Evolutionary conservation across 805 yeast genomes (phyloP), one percentile per base, ranked within the genome.

Genomic region (Metschnikowia orientalis): DNA sequence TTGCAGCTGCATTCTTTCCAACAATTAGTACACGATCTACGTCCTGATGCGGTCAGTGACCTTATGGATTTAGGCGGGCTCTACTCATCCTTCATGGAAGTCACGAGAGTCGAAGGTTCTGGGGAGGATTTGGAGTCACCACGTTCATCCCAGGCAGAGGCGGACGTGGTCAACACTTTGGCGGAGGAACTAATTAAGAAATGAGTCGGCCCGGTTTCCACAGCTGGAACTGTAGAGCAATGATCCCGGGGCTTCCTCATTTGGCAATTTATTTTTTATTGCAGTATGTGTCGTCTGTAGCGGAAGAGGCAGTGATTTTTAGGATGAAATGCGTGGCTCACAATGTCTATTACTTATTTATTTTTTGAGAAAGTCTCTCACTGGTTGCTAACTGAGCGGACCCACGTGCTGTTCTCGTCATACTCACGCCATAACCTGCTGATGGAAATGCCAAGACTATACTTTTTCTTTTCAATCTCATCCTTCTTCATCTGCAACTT

Each of bases 1-100:
- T 67, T 73, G n/a, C 69, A 68, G 50, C 66, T 75, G 31, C 67
- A 59, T 14, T 60, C 75, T 6, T 75, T 75, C 45, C 71, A 69
- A 47, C 78, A 74, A 41, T 47, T 75, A 25, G 56, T 75, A 10
- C 67, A 63, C 44, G 75, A 75, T 26, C 56, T 75, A 39, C 58
- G 72, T 32, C 69, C 76, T 0, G 73, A 66, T 19, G 64, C 74
- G 1, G 54, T 74, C 3, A 40, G 50, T 2, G 79, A 73, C 39
- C 52, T 75, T 41, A 51, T 59, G 26, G 78, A 72, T 34, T 51
- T 75, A 40, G 63, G 72, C 5, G 56, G 57, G 17, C 49, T 71
- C 22, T 72, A 71, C 49, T 46, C 62, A 19, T 61, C 73, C 0
- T 53, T 72, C 30, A 47, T 71, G 27, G 75, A 73, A 38, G 73